Base-by-base conservation (phyloP, 73 alveolate species). In the Symbiodinium pilosum region DNA sequence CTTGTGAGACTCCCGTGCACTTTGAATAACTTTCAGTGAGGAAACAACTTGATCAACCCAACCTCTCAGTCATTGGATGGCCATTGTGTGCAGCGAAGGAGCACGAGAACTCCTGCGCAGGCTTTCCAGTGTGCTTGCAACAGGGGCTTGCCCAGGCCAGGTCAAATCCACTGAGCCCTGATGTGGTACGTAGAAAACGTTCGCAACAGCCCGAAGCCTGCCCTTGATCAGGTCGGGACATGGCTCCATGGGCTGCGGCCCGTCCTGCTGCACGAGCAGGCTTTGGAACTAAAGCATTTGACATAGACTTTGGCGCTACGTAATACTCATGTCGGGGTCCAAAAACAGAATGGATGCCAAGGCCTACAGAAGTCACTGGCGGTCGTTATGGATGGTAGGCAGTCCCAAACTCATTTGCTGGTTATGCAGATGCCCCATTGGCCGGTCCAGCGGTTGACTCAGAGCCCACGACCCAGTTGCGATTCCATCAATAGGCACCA, bases 141-240 rank as follows among this genome's bases (percentile, higher is more conserved):
- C 28, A 56, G 36, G 32, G 36, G 16, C 36, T 34, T 56, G 75
- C 75, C 8, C 36, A 56, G 75, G 16, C 75, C 75, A 21, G 75
- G 36, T 56, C 38, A 56, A 56, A 56, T 21, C 75, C 75, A 30
- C 7, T 9, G 14, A 47, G 59, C 59, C 59, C 59, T 47, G 59
- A n/a, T n/a, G n/a, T n/a, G n/a, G n/a, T n/a, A n/a, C n/a, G n/a
- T n/a, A n/a, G n/a, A n/a, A n/a, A n/a, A n/a, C n/a, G n/a, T n/a
- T n/a, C n/a, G n/a, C n/a, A n/a, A n/a, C n/a, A n/a, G n/a, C n/a
- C n/a, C 38, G 75, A 34, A 56, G 75, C 75, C 75, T 56, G 36
- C 75, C 75, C 75, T 34, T 56, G 75, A 56, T 56, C 77, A 64
- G 12, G 77, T 64, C 77, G 20, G 77, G 77, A 64, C 77, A 64